Conservation (phyloP, 1,139 yeast species). For the Sugiyamaella sp. region DNA sequence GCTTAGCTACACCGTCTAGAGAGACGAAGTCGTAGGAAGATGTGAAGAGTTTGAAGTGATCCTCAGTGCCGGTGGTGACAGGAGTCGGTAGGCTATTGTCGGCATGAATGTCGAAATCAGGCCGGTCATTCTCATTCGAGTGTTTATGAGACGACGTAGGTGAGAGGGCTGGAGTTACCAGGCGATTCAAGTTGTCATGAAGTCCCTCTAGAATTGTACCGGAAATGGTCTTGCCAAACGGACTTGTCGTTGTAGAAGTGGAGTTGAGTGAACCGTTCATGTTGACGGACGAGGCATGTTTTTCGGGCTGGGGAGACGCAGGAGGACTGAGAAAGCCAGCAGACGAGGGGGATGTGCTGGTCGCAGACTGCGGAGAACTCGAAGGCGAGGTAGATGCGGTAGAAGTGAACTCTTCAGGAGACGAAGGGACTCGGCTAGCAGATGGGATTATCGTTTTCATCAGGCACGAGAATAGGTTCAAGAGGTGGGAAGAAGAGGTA, state of each 20-base stretch:
- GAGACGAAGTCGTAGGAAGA: conserved; percentile 13
- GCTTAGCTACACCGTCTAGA: conserved; percentile 28
- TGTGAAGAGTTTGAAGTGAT: conserved; percentile 12
- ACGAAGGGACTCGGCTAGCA: conserved; percentile 1
- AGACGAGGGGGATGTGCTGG: conserved; percentile 4
- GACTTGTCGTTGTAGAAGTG: background rate
- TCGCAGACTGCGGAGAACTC: background rate
- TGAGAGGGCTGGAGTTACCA: conserved; percentile 8
- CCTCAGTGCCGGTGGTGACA: conserved; percentile 3
- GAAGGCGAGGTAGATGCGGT: background rate
- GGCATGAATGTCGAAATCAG: background rate
- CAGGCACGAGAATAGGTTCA: background rate
- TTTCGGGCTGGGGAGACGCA: conserved; percentile 19
- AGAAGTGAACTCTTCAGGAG: conserved; percentile 8
- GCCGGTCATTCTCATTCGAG: background rate
- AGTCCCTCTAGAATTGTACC: background rate
- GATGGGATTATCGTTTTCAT: background rate
- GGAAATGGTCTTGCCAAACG: background rate
- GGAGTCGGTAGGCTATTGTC: conserved; percentile 7
- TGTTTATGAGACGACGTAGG: conserved; percentile 4
- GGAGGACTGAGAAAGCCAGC: conserved; percentile 19
- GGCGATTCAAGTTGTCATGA: conserved; percentile 2
- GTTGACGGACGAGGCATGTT: background rate
- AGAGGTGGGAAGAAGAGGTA: background rate
- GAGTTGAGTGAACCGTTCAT: background rate